Conservation (phyloP, 257 asterid species). For the Solanum phureja region DNA sequence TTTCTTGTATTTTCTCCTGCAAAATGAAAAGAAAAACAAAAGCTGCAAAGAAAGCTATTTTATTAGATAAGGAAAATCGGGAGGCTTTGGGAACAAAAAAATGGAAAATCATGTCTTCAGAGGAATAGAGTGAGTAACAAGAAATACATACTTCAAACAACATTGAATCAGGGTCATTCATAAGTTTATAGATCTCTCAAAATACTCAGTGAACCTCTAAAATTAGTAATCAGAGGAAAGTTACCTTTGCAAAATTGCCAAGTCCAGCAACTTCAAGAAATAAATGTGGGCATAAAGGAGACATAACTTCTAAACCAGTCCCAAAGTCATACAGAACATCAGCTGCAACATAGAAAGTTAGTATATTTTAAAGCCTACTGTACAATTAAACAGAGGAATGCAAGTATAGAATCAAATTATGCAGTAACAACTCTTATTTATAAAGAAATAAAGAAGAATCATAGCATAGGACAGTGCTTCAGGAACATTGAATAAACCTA, state of each 20-base stretch:
- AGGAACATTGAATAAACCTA: conserved; percentile 40
- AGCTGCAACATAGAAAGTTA: conserved; percentile 46
- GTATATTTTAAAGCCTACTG: conserved; percentile 14
- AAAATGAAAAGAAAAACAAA: neutral
- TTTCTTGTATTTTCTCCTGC: neutral
- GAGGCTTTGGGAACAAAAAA: neutral
- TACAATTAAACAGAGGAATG: neutral
- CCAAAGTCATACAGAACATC: conserved; percentile 95
- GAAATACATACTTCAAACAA: neutral
- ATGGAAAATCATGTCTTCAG: neutral
- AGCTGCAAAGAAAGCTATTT: neutral
- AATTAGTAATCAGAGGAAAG: neutral
- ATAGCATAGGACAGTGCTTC: neutral
- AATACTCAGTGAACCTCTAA: neutral
- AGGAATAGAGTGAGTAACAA: neutral
- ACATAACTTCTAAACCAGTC: conserved; percentile 83
- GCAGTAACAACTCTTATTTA: neutral
- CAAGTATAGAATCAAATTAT: neutral
- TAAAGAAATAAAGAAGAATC: neutral
- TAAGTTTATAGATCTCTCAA: neutral
- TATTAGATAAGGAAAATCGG: neutral
- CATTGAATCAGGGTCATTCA: neutral
- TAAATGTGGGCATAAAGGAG: conserved; percentile 93
- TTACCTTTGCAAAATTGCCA: conserved; percentile 93
- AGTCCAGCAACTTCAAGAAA: conserved; percentile 99